phyloP scores from a whole-genome alignment of 148 eudicot genomes.

The Vaccinium vitisidaea region DNA sequence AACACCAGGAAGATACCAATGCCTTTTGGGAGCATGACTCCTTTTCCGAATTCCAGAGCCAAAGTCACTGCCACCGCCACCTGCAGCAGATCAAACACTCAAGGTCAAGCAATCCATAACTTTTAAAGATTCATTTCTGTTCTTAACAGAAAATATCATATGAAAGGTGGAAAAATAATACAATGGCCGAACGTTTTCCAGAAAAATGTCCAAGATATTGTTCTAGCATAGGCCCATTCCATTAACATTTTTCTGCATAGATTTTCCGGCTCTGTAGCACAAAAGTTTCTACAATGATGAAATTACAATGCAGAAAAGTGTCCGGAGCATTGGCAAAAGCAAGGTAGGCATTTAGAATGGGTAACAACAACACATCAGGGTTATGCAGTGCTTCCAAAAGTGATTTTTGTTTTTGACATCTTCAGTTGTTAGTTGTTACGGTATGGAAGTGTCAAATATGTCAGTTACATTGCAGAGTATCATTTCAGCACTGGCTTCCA shows the following conservation, averaged over 20 bases:
- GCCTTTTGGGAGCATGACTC: slow-evolving; percentile 45
- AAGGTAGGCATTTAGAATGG: background rate
- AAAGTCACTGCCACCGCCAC: slow-evolving; percentile 56
- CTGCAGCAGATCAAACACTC: slow-evolving; percentile 38
- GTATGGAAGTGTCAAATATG: background rate
- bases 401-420: background rate
- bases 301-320: too few species aligned
- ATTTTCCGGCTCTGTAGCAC: background rate
- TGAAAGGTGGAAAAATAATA: background rate
- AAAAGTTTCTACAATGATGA: too few species aligned
- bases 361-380: background rate
- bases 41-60: slow-evolving; percentile 57
- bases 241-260: background rate
- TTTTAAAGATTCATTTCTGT: background rate
- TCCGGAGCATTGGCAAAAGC: too few species aligned
- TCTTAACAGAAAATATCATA: background rate
- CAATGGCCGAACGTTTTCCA: background rate
- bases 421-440: background rate
- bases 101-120: background rate
- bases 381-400: background rate
- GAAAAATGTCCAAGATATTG: background rate
- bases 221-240: background rate
- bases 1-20: slow-evolving; percentile 56
- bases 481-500: slow-evolving; percentile 80
- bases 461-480: slow-evolving; percentile 60